Percentiles rank a stretch among this genome's conserved stretches.
Conservation (phyloP, 306 rosid genomes). For the Bauhinia variegata region DNA sequence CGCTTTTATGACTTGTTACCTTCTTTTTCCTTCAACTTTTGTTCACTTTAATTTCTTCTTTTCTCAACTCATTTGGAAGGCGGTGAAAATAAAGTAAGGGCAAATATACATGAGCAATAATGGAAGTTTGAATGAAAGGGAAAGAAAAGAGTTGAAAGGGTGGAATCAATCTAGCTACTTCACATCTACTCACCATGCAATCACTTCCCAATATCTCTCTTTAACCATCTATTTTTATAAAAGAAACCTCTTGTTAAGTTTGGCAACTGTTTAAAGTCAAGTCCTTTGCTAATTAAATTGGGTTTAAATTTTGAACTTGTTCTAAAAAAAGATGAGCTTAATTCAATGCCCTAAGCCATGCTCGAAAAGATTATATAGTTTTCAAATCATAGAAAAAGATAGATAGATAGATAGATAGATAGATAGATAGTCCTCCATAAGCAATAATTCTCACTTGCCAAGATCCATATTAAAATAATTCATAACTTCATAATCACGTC, state of each 20-base stretch:
- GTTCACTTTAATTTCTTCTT: slow-evolving; percentile 32
- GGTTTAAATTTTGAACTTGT: slow-evolving; percentile 23
- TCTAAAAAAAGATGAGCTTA: not conserved
- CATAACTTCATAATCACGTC: slow-evolving; percentile 44
- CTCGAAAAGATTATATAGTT: slow-evolving; percentile 22
- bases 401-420: too few relatives aligned
- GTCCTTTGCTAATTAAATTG: slow-evolving; percentile 33
- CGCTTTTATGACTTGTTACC: slow-evolving; percentile 33
- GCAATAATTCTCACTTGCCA: slow-evolving; percentile 35
- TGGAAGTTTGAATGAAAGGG: slow-evolving; percentile 48
- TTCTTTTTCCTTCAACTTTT: slow-evolving; percentile 29
- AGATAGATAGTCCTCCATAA: slow-evolving; percentile 40
- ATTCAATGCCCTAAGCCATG: slow-evolving; percentile 36
- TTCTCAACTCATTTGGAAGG: slow-evolving; percentile 48
- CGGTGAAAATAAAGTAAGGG: slow-evolving; percentile 54
- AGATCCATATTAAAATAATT: slow-evolving; percentile 40
- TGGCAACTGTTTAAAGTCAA: slow-evolving; percentile 32
- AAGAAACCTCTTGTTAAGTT: slow-evolving; percentile 34
- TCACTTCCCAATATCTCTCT: slow-evolving; percentile 32
- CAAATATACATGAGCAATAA: slow-evolving; percentile 60
- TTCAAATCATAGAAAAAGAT: slow-evolving; percentile 37
- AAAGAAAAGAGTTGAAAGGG: slow-evolving; percentile 44
- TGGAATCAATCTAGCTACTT: slow-evolving; percentile 61
- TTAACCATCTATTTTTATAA: slow-evolving; percentile 36
- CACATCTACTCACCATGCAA: slow-evolving; percentile 52